These are phyloP conservation scores for Blastocystis hominis DNA, from an alignment of 352 stramenopile genomes.

Conservation along the genomic window DNA sequence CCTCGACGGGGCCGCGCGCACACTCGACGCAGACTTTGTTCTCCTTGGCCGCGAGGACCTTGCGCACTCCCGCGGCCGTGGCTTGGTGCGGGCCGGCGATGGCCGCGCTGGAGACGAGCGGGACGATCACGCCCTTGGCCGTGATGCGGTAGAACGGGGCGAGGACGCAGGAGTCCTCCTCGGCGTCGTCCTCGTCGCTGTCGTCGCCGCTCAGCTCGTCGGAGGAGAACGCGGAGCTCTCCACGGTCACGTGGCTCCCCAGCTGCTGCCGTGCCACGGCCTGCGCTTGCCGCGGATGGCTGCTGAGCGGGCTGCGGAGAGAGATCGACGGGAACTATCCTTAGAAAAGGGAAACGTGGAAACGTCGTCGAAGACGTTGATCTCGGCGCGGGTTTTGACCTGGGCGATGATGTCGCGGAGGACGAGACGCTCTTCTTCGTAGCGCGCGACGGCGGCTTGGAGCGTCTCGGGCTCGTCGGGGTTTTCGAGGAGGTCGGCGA, in stretches of 20 bases:
- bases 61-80: neutral
- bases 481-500: constrained; percentile 20
- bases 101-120: neutral
- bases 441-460: neutral
- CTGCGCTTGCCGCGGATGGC: neutral
- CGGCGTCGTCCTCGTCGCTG: neutral
- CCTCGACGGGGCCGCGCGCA: neutral
- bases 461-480: constrained; percentile 39
- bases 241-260: constrained; percentile 12
- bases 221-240: neutral
- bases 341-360: neutral
- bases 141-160: constrained; percentile 39
- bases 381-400: neutral
- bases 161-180: constrained; percentile 20
- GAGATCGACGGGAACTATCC: constrained; percentile 14
- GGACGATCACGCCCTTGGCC: constrained; percentile 2
- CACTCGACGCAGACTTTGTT: constrained; percentile 48
- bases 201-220: constrained; percentile 37
- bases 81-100: neutral
- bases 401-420: constrained; percentile 22
- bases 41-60: constrained; percentile 26
- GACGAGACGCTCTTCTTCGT: constrained; percentile 48
- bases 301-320: neutral
- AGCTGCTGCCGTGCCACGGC: neutral
- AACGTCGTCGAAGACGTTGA: constrained; percentile 49